These are phyloP conservation scores for Corymbia maculata DNA, from an alignment of 345 rosid species.

Conservation along the genomic window DNA sequence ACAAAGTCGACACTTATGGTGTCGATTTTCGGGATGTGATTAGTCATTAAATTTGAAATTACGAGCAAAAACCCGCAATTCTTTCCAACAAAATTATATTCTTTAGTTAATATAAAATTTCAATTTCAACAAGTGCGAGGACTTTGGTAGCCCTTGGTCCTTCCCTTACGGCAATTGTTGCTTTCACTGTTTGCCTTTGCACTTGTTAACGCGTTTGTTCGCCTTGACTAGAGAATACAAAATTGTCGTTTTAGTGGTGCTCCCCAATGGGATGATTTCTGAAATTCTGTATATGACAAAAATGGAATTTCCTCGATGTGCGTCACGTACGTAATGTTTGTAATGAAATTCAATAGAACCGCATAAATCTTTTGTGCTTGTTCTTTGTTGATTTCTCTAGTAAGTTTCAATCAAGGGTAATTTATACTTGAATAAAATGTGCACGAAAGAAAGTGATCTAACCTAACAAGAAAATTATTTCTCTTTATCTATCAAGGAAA, in stretches of 20 bases:
- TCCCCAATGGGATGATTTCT: not conserved
- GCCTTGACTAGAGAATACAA: not conserved
- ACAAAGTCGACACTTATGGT: no score
- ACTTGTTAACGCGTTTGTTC: no score
- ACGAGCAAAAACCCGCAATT: no score
- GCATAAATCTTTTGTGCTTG: not conserved
- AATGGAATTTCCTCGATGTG: not conserved
- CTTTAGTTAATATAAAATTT: no score
- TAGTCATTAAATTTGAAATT: no score
- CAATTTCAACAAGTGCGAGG: no score
- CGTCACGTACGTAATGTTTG: rapidly evolving
- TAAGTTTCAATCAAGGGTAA: not conserved
- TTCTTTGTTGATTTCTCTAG: not conserved
- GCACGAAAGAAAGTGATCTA: not conserved
- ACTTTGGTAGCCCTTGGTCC: no score
- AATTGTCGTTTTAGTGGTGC: not conserved
- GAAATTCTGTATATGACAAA: not conserved
- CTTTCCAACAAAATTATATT: no score
- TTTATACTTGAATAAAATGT: no score
- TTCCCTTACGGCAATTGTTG: no score
- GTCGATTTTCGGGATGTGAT: no score
- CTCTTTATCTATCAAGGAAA: not conserved
- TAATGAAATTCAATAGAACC: not conserved
- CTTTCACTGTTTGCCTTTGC: not conserved
- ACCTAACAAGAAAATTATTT: not conserved